Evolutionary conservation across 257 asterid genomes (phyloP).

Genomic region (Solanum chiquidenum): DNA sequence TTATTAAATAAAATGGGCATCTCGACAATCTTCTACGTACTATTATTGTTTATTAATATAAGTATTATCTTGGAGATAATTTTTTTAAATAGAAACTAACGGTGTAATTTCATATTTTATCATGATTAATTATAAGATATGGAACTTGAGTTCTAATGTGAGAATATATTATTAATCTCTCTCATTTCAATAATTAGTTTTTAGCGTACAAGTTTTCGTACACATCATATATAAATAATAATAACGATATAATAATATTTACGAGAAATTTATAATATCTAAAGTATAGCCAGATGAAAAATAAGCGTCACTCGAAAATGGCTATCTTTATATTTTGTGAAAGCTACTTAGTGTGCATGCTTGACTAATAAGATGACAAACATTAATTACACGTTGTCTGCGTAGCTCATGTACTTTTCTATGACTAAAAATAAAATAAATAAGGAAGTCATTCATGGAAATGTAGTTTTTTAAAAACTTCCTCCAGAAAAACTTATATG

Average conservation of each 20-base stretch:
- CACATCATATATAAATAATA: not conserved
- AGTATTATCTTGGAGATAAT: too few species aligned
- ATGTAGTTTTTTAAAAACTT: too few species aligned
- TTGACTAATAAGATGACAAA: not conserved
- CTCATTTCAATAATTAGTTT: too few species aligned
- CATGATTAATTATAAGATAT: not conserved
- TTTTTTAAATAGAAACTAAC: too few species aligned
- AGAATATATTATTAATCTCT: too few species aligned
- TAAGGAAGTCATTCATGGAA: not conserved
- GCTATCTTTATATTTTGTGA: not conserved
- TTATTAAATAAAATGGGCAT: too few species aligned
- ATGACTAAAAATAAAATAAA: not conserved
- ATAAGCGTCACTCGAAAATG: not conserved
- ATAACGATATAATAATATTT: too few species aligned
- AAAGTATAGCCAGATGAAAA: not conserved
- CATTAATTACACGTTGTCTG: not conserved
- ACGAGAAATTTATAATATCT: accelerated
- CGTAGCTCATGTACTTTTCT: not conserved
- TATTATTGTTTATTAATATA: not conserved
- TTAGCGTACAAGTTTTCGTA: too few species aligned
- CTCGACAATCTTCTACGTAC: not conserved
- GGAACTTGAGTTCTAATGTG: not conserved
- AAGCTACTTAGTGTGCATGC: not conserved
- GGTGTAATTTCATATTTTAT: too few species aligned
- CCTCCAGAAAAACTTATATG: too few species aligned